Evolutionary conservation across 1,284 basidiomycete genomes (phyloP), one percentile per base, ranked within the genome.

Genomic region (Singerocomus inundabilis): DNA sequence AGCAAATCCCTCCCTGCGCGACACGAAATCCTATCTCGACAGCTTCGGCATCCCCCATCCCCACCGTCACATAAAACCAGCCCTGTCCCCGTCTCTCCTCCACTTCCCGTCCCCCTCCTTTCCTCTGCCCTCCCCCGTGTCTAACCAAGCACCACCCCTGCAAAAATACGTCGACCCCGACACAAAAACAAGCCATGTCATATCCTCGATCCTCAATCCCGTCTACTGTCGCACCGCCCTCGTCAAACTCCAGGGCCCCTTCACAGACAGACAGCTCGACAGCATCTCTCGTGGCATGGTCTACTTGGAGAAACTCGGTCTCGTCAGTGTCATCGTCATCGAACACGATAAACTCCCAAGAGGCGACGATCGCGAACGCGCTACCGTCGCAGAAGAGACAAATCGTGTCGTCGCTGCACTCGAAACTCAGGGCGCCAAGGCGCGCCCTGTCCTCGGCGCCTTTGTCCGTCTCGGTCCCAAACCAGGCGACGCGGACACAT

Each of bases 221-320:
- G 81, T 92, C 43, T 78, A 83, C 58, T 78, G 84, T 37, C 87
- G 91, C 50, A 93, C 93, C 1, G 94, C 94, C 1, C 82, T 99
- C 9, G 95, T 99, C 65, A 99, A 99, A 70, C 77, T 99, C 12
- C 97, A 99, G 70, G 93, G 96, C 4, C 97, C 97, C 1, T 99
- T 99, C 69, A 91, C 85, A n/a, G 89, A 97, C 69, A 80, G 86
- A 11, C 97, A 99, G 67, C 84, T 99, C 51, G 88, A 94, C 57
- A 95, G 93, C 64, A 92, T 99, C 57, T 86, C 91, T 28, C 84
- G 90, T 36, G 97, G 97, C 40, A 83, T 99, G 75, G 88, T 94
- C 43, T 93, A 98, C 66, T 82, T 99, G 43, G 92, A 96, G 69
- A 95, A 93, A 64, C 85, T 99, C 26, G 97, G 97, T 3, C 79